Conservation (phyloP, 169 alveolate genomes). For the Eimeria necatrix region DNA sequence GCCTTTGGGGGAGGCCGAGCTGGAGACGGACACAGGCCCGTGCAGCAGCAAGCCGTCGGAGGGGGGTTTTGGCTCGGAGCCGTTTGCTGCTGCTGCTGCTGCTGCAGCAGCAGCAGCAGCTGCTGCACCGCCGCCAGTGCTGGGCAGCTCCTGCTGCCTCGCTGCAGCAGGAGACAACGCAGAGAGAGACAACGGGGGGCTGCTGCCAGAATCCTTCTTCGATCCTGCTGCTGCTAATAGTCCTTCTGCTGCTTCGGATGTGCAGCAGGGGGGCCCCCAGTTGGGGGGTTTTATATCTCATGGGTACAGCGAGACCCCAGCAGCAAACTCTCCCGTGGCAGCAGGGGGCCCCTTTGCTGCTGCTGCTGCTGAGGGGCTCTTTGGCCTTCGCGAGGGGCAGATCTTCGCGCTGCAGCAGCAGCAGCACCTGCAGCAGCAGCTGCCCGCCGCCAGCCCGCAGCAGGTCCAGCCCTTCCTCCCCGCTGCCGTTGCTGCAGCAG, state of each 20-base stretch:
- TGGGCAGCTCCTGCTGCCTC: neutral
- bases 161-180: constrained; percentile 25
- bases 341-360: constrained; percentile 6
- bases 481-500: neutral
- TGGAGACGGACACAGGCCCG: neutral
- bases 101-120: neutral
- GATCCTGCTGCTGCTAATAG: constrained; percentile 24
- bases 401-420: constrained; percentile 9
- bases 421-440: constrained; percentile 24
- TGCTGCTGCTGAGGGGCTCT: constrained; percentile 9
- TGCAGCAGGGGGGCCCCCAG: neutral
- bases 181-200: neutral
- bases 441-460: constrained; percentile 9
- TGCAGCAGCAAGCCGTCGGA: neutral
- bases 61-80: neutral
- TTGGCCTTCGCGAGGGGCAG: constrained; percentile 25
- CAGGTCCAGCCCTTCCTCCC: constrained; percentile 10
- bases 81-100: neutral
- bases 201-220: constrained; percentile 14
- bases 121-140: neutral
- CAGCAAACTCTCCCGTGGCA: neutral
- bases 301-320: neutral
- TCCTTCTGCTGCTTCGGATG: constrained; percentile 27
- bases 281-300: neutral
- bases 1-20: neutral